A percentile compares a stretch with the other conserved stretches of the same genome.
phyloP scores from a whole-genome alignment of 257 asterid genomes.

The Parsonsia alboflavescens region DNA sequence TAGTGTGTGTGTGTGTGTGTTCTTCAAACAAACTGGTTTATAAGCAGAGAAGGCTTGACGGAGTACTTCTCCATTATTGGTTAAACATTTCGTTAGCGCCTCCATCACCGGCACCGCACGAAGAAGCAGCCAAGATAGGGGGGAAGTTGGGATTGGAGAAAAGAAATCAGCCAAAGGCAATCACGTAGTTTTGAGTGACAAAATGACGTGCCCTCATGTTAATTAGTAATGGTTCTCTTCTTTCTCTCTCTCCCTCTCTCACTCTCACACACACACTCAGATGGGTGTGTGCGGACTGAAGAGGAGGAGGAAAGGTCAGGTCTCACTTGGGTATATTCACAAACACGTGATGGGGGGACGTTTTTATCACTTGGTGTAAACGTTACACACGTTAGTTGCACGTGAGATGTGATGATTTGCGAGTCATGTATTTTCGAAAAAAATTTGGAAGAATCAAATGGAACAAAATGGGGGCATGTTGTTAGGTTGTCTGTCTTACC shows the following conservation, averaged over 20 bases:
- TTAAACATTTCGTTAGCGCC: background rate
- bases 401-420: constrained; percentile 14
- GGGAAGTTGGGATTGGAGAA: background rate
- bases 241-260: background rate
- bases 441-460: constrained; percentile 8
- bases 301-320: background rate
- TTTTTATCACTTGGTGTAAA: background rate
- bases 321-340: background rate
- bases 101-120: constrained; percentile 5
- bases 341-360: background rate
- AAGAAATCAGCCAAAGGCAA: background rate
- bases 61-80: too few species aligned
- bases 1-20: background rate
- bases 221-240: too few species aligned
- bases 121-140: background rate
- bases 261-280: too few species aligned
- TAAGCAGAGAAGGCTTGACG: background rate
- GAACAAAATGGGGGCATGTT: constrained; percentile 11
- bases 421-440: background rate
- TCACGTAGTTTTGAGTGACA: constrained; percentile 2
- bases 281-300: too few species aligned
- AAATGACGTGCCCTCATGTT: constrained; percentile 1
- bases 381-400: constrained; percentile 14
- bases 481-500: constrained; percentile 15
- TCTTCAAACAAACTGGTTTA: background rate